Evolutionary conservation across 805 yeast genomes (phyloP), one percentile per base, ranked within the genome.

Genomic region (Kodamaea hsintzibuensis): DNA sequence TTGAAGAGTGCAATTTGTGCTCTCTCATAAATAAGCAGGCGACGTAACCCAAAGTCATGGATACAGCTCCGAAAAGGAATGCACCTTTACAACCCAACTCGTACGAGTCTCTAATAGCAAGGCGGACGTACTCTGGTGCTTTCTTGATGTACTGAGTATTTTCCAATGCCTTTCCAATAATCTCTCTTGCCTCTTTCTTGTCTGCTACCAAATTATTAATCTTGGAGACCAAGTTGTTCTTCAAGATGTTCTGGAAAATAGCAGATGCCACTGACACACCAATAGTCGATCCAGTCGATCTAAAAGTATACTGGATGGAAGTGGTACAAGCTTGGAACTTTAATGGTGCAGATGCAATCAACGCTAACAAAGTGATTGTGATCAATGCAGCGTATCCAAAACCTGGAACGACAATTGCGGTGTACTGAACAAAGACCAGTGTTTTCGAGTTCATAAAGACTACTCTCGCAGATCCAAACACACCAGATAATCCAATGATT

Each of bases 281-380:
- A 48, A 89, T 69, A 0, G 95, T 88, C n/a, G 93, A 86, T 0
- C 96, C 96, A 0, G 91, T 85, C 8, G 93, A 86, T 63, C 96
- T 79, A 74, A 88, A 90, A 0, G 92, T 91, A 67, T 92, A 91
- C 64, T 90, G 96, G 54, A 92, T 88, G 0, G 96, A 89, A 0
- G 97, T 91, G 2, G 93, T 87, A 17, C 91, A 80, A 1, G 97
- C 96, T 68, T 90, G 96, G 62, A 78, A 81, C 50, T 81, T 78
- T 18, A 75, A 68, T 8, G 88, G 85, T 1, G 87, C 95, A 1
- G 95, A 82, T 0, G 95, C 85, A 51, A 90, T 87, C 69, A 90
- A 77, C 0, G 96, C 88, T 37, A 89, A 69, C 47, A 90, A 72
- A 0, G 92, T 84, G 1, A 88, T 82, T 0, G 96, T 89, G 56